Base-by-base conservation (phyloP, 1,139 yeast genomes). In the Kodamaea fungicola region DNA sequence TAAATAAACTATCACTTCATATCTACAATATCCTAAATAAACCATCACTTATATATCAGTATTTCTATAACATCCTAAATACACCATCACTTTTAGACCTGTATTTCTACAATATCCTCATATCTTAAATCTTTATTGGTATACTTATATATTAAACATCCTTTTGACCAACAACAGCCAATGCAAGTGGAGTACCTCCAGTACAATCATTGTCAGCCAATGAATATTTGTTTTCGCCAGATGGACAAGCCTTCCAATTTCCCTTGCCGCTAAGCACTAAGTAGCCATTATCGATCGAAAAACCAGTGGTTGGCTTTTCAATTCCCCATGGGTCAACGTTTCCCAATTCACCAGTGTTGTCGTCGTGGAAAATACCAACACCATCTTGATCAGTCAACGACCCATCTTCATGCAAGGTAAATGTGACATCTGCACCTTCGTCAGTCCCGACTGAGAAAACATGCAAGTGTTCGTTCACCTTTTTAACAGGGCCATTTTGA, bases 291-390 rank as follows among this genome's bases (percentile, higher is more conserved):
- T 43, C 37, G 37, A 60, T 47, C 25, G 54, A 33, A 41, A 59
- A 60, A 1, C 59, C 59, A 9, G 45, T 39, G 33, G 62, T 45
- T 23, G 64, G 52, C 32, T 50, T 44, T 39, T 50, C 48, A 28
- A 51, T 39, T 27, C 61, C 62, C 42, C 49, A 55, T 32, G 64
- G 63, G 38, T 54, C 57, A 25, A 55, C 61, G 8, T 26, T 43
- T 28, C 64, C 64, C 31, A 59, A 44, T 34, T 59, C 62, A 26
- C 64, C 64, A 25, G 59, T 50, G 34, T 38, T 35, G 8, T 52
- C 42, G 42, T 55, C 54, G 37, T 55, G 46, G 42, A 45, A 47
- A 34, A 61, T 45, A 8, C 54, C 61, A 28, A 49, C 44, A 9
- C 57, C 57, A 35, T 50, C 51, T 38, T 52, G 57, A 47, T 61